Conservation (phyloP, 2,329 filamentous ascomycete genomes). For the Aspergillus sp. region DNA sequence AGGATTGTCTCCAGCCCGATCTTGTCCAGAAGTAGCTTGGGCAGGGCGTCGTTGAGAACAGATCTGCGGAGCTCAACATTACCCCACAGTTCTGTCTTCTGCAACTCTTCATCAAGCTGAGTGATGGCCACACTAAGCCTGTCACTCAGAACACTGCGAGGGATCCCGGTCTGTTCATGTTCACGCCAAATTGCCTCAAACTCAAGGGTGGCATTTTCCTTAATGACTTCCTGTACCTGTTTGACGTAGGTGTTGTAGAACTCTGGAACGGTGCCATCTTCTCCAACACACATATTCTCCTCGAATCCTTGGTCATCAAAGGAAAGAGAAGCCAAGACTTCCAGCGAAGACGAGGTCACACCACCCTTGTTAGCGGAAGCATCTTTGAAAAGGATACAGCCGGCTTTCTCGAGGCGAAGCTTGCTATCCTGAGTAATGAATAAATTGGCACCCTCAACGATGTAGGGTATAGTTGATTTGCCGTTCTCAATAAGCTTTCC, state of each 20-base stretch:
- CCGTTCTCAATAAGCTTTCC: constrained; percentile 86
- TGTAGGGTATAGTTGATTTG: constrained; percentile 85
- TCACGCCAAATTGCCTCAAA: constrained; percentile 99
- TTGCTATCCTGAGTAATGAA: constrained; percentile 99
- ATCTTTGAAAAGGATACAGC: constrained; percentile 94
- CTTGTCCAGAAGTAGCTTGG: constrained; percentile 78
- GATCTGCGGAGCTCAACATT: constrained; percentile 74
- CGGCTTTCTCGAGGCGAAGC: constrained; percentile 89
- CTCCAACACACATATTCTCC: constrained; percentile 85
- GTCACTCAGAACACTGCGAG: constrained; percentile 86
- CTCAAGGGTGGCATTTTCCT: constrained; percentile 86
- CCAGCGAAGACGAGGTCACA: constrained; percentile 93
- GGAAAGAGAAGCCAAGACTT: constrained; percentile 89
- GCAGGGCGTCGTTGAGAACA: constrained; percentile 82
- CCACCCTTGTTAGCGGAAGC: constrained; percentile 98
- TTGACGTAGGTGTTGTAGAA: constrained; percentile 96
- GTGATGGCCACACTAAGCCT: constrained; percentile 90
- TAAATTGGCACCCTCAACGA: constrained; percentile 95
- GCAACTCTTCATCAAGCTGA: constrained; percentile 93
- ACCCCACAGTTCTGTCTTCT: constrained; percentile 88
- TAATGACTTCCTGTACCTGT: constrained; percentile 85
- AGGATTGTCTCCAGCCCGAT: constrained; percentile 89
- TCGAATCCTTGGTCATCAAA: constrained; percentile 89
- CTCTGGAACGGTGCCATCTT: constrained; percentile 74
- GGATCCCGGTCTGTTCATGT: constrained; percentile 74